phyloP scores from a whole-genome alignment of 2,329 filamentous ascomycete genomes.

The Tolypocladium tropicale region DNA sequence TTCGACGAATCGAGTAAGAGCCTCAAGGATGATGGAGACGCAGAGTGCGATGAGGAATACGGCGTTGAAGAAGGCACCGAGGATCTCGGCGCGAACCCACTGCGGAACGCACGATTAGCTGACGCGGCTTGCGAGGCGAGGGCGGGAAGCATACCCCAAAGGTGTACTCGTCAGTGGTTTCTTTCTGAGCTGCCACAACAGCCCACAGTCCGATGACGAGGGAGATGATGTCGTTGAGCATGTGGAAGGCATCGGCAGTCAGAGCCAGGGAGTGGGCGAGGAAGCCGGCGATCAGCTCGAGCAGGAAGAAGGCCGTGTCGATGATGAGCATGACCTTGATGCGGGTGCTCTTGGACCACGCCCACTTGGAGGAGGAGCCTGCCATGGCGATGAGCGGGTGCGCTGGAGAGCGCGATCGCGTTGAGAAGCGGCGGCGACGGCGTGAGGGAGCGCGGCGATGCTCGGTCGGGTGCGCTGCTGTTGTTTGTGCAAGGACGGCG shows the following conservation, averaged over 20 bases:
- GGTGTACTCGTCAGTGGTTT: constrained; percentile 83
- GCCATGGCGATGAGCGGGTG: constrained; percentile 12
- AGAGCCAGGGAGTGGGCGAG: constrained; percentile 83
- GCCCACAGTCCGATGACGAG: constrained; percentile 90
- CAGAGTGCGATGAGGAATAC: constrained; percentile 96
- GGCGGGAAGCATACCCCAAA: constrained; percentile 59
- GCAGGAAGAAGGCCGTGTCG: constrained; percentile 78
- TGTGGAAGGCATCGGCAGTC: constrained; percentile 96
- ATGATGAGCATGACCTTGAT: constrained; percentile 90
- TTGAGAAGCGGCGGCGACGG: neutral
- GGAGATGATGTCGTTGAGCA: constrained; percentile 98
- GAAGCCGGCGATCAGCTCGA: constrained; percentile 81
- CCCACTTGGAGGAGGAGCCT: constrained; percentile 45
- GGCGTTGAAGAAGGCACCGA: constrained; percentile 93
- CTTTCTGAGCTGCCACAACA: constrained; percentile 76
- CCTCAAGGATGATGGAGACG: constrained; percentile 92
- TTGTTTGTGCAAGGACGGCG: neutral
- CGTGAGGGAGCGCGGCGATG: neutral
- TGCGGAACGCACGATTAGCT: constrained; percentile 24
- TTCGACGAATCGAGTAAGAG: constrained; percentile 83
- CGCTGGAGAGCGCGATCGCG: constrained; percentile 2
- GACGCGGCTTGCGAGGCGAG: neutral
- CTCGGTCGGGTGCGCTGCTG: neutral
- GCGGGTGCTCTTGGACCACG: constrained; percentile 82
- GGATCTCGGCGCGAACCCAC: constrained; percentile 96